phyloP scores from a whole-genome alignment of 1,284 basidiomycete species.

The Sporisorium exsertum region DNA sequence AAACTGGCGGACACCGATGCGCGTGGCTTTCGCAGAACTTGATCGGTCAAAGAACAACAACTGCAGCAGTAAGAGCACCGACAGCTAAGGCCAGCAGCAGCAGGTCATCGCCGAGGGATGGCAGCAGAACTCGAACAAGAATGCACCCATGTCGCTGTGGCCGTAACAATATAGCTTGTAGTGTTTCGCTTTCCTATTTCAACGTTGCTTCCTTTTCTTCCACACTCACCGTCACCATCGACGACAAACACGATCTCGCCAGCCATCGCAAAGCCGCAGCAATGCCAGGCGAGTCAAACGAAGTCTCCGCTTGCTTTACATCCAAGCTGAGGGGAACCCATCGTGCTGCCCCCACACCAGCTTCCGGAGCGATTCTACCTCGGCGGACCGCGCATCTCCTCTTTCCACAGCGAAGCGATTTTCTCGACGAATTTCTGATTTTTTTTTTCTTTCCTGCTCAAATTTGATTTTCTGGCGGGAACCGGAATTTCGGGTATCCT shows the following conservation, averaged over 20 bases:
- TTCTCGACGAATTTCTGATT: neutral
- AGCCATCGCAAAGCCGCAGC: neutral
- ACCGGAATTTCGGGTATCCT: neutral
- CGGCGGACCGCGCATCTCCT: conserved; percentile 32
- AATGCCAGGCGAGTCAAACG: conserved; percentile 20
- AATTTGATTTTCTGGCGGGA: neutral
- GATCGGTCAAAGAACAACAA: too few species aligned
- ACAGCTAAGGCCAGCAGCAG: too few species aligned
- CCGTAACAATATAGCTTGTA: neutral
- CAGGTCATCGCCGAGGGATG: neutral
- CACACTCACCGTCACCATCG: neutral
- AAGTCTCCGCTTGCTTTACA: neutral
- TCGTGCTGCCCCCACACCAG: conserved; percentile 33
- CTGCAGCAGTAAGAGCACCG: neutral
- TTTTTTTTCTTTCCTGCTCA: neutral
- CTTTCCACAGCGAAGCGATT: conserved; percentile 32
- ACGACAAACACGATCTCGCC: neutral
- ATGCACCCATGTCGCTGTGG: neutral
- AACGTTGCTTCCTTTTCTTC: neutral
- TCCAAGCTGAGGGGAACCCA: conserved; percentile 20
- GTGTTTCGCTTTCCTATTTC: neutral
- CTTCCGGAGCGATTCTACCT: conserved; percentile 42
- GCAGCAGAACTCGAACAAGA: neutral
- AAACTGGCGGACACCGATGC: conserved; percentile 17
- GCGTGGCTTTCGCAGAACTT: too few species aligned